Conservation (phyloP, 1,139 yeast species). For the Yamadazyma buinensis region DNA sequence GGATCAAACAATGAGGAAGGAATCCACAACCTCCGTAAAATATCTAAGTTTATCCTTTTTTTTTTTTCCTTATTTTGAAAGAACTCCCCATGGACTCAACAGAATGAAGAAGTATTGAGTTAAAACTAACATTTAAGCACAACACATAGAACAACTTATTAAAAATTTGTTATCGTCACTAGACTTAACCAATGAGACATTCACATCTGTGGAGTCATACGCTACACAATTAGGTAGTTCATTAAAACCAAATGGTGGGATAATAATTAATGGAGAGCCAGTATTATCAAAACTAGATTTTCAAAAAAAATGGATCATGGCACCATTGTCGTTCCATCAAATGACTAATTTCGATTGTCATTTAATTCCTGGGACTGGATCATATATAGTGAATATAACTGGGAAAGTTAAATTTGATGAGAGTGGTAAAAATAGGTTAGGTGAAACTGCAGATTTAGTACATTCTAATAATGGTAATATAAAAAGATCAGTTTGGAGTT, state of each 20-base stretch:
- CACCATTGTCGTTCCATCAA: constrained; percentile 62
- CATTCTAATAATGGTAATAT: constrained; percentile 7
- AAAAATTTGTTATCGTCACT: constrained; percentile 36
- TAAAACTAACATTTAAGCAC: constrained; percentile 28
- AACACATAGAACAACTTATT: constrained; percentile 43
- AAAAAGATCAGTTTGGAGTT: constrained; percentile 50
- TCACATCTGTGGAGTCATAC: constrained; percentile 42
- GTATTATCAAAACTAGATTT: constrained; percentile 52
- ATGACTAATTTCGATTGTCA: constrained; percentile 64
- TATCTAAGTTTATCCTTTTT: too few relatives aligned
- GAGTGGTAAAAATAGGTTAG: constrained; percentile 60
- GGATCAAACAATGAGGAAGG: too few relatives aligned
- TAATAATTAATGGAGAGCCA: constrained; percentile 66
- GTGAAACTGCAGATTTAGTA: constrained; percentile 53
- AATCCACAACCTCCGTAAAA: not conserved
- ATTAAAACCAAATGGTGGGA: constrained; percentile 43
- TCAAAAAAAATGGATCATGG: constrained; percentile 60
- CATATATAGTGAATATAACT: constrained; percentile 50
- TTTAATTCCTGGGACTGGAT: constrained; percentile 65
- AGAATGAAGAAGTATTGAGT: too few relatives aligned
- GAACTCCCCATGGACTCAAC: too few relatives aligned
- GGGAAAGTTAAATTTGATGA: constrained; percentile 75
- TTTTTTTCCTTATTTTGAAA: too few relatives aligned
- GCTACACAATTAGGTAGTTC: constrained; percentile 50
- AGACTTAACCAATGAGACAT: constrained; percentile 29